A percentile compares a stretch with the other conserved stretches of the same genome.
Conservation (phyloP, 2,329 filamentous ascomycete genomes). For the Venturia pyrina region DNA sequence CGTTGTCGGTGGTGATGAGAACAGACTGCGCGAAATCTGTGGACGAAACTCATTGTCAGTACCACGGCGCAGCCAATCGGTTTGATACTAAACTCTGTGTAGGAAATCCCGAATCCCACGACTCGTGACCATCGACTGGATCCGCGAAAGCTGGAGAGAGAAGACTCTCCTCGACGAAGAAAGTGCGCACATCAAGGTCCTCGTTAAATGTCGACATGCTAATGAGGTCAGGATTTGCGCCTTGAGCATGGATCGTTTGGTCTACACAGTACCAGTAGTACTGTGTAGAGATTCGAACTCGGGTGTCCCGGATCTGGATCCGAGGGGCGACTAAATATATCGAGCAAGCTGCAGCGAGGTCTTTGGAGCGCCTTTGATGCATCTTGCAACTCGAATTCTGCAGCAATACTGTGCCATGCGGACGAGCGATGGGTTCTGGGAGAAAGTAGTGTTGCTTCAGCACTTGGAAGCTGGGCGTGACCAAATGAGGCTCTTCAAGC, state of each 20-base stretch:
- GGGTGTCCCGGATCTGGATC: not conserved
- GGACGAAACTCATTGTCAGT: constrained; percentile 23
- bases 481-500: no score
- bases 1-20: constrained; percentile 45
- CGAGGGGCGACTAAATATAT: not conserved
- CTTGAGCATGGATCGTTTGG: not conserved
- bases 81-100: not conserved
- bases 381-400: no score
- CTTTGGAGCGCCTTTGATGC: no score
- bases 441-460: not conserved
- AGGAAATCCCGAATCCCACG: constrained; percentile 47
- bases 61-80: constrained; percentile 22
- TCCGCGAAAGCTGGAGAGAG: constrained; percentile 71
- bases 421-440: no score
- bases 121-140: constrained; percentile 61
- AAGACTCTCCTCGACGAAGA: constrained; percentile 74
- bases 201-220: not conserved
- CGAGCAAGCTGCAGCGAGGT: no score
- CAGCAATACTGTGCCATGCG: no score
- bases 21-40: constrained; percentile 36
- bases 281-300: not conserved
- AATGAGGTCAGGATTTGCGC: not conserved
- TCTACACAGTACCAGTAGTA: no score
- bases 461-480: not conserved
- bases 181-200: not conserved